phyloP scores from a whole-genome alignment of 108 stramenopile species.

The Phaeodactylum tricornutum region DNA sequence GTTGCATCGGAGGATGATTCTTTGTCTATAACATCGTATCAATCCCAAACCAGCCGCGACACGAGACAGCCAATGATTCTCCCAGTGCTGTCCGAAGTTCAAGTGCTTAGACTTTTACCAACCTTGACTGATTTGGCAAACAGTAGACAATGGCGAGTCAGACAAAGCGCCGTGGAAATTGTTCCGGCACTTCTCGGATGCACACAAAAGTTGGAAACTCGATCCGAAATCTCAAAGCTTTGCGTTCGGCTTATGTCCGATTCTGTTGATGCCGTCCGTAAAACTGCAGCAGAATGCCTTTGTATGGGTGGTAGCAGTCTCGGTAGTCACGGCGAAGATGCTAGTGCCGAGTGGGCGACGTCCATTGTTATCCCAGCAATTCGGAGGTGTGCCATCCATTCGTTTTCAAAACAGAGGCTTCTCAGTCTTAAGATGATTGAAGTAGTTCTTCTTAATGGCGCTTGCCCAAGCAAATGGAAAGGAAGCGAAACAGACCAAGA shows the following conservation, averaged over 20 bases:
- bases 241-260: slow-evolving; percentile 68
- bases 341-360: slow-evolving; percentile 72
- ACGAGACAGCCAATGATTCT: slow-evolving; percentile 71
- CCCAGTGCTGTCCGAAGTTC: slow-evolving; percentile 73
- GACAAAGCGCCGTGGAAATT: slow-evolving; percentile 86
- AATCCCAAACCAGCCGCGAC: slow-evolving; percentile 45
- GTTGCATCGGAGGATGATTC: slow-evolving; percentile 56
- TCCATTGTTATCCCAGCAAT: slow-evolving; percentile 76
- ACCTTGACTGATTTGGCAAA: slow-evolving; percentile 75
- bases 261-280: slow-evolving; percentile 73
- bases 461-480: slow-evolving; percentile 33
- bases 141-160: slow-evolving; percentile 81
- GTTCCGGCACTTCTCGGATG: slow-evolving; percentile 83
- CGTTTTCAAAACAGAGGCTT: slow-evolving; percentile 64
- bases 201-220: slow-evolving; percentile 63
- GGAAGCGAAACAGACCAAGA: slow-evolving; percentile 17
- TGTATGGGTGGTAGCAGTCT: slow-evolving; percentile 77
- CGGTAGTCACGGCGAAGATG: slow-evolving; percentile 67
- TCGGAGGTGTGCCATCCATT: slow-evolving; percentile 39
- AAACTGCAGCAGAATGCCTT: slow-evolving; percentile 77
- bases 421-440: slow-evolving; percentile 79
- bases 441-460: slow-evolving; percentile 52
- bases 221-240: slow-evolving; percentile 72
- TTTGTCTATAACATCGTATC: slow-evolving; percentile 50
- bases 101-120: slow-evolving; percentile 73